Base-by-base conservation (phyloP, 352 stramenopile species). In the Phytophthora macrochlamydospora region DNA sequence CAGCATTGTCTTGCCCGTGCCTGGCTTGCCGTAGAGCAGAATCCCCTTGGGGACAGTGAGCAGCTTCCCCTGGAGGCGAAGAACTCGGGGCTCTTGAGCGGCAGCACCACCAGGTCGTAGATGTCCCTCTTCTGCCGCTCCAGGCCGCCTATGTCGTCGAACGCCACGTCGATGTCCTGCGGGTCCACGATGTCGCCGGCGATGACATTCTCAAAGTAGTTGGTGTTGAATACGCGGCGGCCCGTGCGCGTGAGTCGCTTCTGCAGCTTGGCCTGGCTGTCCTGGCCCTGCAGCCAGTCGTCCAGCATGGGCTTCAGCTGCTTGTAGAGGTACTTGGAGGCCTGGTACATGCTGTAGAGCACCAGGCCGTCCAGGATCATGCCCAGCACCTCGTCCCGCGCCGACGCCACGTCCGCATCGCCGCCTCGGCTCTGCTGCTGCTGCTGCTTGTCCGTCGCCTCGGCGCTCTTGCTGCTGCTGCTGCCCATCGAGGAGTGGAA, bases 111-210 rank as follows among this genome's bases (percentile, higher is more conserved):
- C 31, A 99, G 79, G 65, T 99, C 95, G 68, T 97, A 91, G 61
- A 99, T 96, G 75, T 99, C 96, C 51, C 92, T 83, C 76, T 98
- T 98, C 63, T 98, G 94, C 14, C 93, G 79, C 72, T 98, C 93
- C n/a, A 99, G 0, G 18, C 97, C 97, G 30, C 96, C 97, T 67
- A 99, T 98, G 71, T 98, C 94, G n/a, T 81, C 77, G 81, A 99
- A 99, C 18, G 78, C 82, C 14, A 95, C 87, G 56, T 89, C 75
- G 33, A 99, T 94, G 68, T 98, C 92, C 44, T 91, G 71, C 14
- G 95, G 93, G 76, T 98, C 94, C 43, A 99, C 87, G 14, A 98
- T 94, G 75, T 98, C 93, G 52, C 94, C 86, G 2, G 94, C 94
- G 66, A 98, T 98, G 52, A 96, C 80, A 46, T 94, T 84, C 61